A percentile compares a stretch with the other conserved stretches of the same genome.
phyloP scores from a whole-genome alignment of 768 basidiomycete species.

The Boletus reticulatus region DNA sequence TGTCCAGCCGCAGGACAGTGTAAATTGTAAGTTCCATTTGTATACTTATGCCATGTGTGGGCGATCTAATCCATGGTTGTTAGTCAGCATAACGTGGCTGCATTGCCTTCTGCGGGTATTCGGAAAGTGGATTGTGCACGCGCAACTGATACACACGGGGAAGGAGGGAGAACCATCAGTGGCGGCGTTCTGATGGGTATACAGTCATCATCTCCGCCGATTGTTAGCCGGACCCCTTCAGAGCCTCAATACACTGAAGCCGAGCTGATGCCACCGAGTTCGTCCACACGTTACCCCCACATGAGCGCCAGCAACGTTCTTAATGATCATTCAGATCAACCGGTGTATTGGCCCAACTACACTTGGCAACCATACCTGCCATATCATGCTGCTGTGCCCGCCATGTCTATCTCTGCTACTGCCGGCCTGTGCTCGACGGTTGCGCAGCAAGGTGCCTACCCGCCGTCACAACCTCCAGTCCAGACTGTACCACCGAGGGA shows the following conservation, averaged over 20 bases:
- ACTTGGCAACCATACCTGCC: constrained; percentile 20
- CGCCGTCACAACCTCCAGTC: not conserved
- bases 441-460: constrained; percentile 1
- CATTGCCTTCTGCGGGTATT: constrained; percentile 18
- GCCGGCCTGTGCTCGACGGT: not conserved
- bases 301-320: not conserved
- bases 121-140: constrained; percentile 5
- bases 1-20: constrained; percentile 43
- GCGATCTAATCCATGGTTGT: not conserved
- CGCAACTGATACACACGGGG: constrained; percentile 2
- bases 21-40: constrained; percentile 36
- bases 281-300: constrained; percentile 13
- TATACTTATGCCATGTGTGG: not conserved
- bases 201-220: constrained; percentile 13
- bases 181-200: constrained; percentile 23
- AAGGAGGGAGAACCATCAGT: constrained; percentile 22
- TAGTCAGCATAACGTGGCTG: constrained; percentile 23
- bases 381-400: constrained; percentile 29
- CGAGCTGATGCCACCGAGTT: constrained; percentile 31
- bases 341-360: constrained; percentile 15
- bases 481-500: not conserved
- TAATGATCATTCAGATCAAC: constrained; percentile 7
- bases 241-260: constrained; percentile 33
- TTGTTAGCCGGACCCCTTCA: not conserved
- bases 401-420: not conserved